Evolutionary conservation across 1,139 yeast genomes (phyloP).

Genomic region (Sugiyamaella paludigena): DNA sequence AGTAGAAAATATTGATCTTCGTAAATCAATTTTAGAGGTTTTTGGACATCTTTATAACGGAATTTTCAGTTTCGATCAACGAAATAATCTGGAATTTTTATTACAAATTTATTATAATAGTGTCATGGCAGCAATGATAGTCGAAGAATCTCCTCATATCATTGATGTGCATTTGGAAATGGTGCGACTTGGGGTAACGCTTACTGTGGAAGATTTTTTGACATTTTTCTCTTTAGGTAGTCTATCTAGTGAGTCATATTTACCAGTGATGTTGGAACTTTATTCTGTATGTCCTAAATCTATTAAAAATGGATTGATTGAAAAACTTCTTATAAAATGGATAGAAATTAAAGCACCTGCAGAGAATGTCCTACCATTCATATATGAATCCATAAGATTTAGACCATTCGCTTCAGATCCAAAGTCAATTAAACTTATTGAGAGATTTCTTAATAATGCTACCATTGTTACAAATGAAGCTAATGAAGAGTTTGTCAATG

Average conservation of each 20-base stretch:
- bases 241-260: neutral
- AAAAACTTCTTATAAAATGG: neutral
- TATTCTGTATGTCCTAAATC: conserved; percentile 1
- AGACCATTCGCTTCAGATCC: conserved; percentile 1
- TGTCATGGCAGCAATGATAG: conserved; percentile 1
- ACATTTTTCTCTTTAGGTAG: neutral
- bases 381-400: neutral
- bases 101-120: conserved; percentile 2
- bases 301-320: neutral
- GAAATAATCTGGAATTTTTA: neutral
- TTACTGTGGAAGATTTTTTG: neutral
- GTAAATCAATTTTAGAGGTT: neutral
- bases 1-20: neutral
- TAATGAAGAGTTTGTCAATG: neutral
- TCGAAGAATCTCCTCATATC: conserved; percentile 4
- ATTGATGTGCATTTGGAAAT: conserved; percentile 8
- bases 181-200: neutral
- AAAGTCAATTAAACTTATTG: neutral
- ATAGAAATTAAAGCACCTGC: conserved; percentile 1
- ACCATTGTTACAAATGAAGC: neutral
- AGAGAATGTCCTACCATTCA: conserved; percentile 1
- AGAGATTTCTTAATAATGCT: conserved; percentile 2
- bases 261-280: conserved; percentile 5
- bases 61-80: neutral
- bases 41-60: neutral